These are phyloP conservation scores for Juglanconis oblonga DNA, from an alignment of 2,329 filamentous ascomycete genomes.

Conservation along the genomic window DNA sequence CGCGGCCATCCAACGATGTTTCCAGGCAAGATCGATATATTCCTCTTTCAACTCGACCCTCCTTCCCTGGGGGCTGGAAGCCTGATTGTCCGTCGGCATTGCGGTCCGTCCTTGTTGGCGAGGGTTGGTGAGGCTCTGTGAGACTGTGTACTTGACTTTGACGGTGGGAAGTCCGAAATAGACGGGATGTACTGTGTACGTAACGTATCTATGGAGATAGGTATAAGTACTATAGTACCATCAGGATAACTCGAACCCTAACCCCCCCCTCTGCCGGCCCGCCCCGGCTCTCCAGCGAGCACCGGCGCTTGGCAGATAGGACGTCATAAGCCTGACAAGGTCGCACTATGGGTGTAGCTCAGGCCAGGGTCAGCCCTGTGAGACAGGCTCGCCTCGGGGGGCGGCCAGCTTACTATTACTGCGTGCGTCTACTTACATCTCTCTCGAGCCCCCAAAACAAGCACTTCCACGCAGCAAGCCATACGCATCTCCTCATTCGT, in stretches of 20 bases:
- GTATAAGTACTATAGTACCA: too few species aligned
- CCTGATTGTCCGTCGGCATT: neutral
- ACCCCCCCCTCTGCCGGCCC: too few species aligned
- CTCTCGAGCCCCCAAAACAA: neutral
- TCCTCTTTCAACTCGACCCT: neutral
- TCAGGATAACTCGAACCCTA: too few species aligned
- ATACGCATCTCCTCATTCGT: neutral
- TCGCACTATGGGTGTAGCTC: neutral
- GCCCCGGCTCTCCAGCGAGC: neutral
- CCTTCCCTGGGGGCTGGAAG: neutral
- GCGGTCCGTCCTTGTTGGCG: neutral
- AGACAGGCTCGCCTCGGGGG: neutral
- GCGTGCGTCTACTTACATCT: too few species aligned
- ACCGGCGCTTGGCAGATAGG: neutral
- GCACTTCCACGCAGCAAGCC: neutral
- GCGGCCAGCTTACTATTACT: too few species aligned
- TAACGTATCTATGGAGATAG: too few species aligned
- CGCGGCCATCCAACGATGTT: neutral
- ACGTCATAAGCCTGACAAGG: slow-evolving; percentile 4
- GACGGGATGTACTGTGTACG: too few species aligned
- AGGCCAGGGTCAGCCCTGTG: slow-evolving; percentile 11
- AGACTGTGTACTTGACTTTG: too few species aligned
- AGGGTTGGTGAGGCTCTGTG: neutral
- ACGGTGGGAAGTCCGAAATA: too few species aligned
- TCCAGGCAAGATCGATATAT: neutral